These are phyloP conservation scores for Flaveria robusta DNA, from an alignment of 129 eudicot species.

Conservation along the genomic window DNA sequence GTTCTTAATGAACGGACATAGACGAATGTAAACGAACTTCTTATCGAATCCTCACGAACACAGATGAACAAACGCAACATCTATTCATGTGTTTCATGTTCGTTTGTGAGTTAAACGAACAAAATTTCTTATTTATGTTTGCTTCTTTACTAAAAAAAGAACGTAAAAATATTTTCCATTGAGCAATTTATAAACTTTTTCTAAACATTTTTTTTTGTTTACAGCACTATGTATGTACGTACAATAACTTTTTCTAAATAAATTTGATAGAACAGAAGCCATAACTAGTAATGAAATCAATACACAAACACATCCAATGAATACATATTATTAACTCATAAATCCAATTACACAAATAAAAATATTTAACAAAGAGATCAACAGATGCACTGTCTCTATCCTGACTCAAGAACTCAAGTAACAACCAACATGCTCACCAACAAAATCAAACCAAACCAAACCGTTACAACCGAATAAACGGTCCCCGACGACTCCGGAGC, in stretches of 20 bases:
- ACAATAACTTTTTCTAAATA: neutral
- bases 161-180: too few relatives aligned
- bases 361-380: neutral
- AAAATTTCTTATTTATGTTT: too few relatives aligned
- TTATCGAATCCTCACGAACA: too few relatives aligned
- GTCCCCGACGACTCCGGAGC: conserved; percentile 21
- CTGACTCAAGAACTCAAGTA: conserved; percentile 47
- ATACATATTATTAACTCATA: conserved; percentile 23
- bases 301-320: conserved; percentile 1
- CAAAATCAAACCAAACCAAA: conserved; percentile 24
- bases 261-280: neutral
- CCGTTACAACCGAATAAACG: neutral
- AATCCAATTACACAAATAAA: conserved; percentile 17
- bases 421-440: conserved; percentile 39
- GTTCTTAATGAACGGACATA: too few relatives aligned
- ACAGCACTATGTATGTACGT: too few relatives aligned
- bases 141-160: too few relatives aligned
- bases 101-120: too few relatives aligned
- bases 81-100: too few relatives aligned
- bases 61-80: too few relatives aligned
- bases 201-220: too few relatives aligned
- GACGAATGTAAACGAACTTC: too few relatives aligned
- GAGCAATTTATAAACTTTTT: too few relatives aligned
- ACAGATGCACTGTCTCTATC: conserved; percentile 78
- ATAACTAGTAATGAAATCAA: neutral